These are phyloP conservation scores for Backusella westeae DNA, from an alignment of 192 early-diverging fungal genomes.

Conservation along the genomic window DNA sequence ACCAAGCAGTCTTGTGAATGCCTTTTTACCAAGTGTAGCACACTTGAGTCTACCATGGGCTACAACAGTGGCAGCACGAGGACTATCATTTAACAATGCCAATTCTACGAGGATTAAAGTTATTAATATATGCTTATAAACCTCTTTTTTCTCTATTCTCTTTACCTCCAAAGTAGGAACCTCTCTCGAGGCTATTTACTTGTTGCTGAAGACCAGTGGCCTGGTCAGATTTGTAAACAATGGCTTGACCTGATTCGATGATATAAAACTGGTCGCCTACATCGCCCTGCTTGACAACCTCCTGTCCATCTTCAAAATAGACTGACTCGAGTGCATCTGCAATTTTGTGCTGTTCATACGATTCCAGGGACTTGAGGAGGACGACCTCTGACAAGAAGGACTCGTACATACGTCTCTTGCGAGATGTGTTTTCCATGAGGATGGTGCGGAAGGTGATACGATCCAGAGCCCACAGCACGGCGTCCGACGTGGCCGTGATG, in stretches of 20 bases:
- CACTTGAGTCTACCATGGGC: constrained; percentile 91
- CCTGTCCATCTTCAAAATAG: constrained; percentile 80
- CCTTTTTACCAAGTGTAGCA: constrained; percentile 92
- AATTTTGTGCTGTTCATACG: constrained; percentile 98
- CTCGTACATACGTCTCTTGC: constrained; percentile 97
- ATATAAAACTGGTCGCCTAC: constrained; percentile 94
- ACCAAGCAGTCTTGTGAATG: constrained; percentile 94
- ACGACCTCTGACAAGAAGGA: constrained; percentile 91
- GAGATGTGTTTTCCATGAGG: constrained; percentile 96
- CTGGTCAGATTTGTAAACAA: constrained; percentile 76
- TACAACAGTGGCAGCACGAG: constrained; percentile 87
- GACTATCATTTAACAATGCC: constrained; percentile 90
- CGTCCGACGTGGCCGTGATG: constrained; percentile 77
- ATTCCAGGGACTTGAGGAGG: constrained; percentile 83
- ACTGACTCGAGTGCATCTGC: constrained; percentile 95
- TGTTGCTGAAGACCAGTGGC: constrained; percentile 79
- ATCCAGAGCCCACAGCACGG: constrained; percentile 95
- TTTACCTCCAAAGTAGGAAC: constrained; percentile 95
- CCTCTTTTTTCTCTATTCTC: neutral
- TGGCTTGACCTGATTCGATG: constrained; percentile 90
- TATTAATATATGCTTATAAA: neutral
- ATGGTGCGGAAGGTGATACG: constrained; percentile 96
- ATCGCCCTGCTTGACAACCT: constrained; percentile 91
- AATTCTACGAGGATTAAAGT: constrained; percentile 61
- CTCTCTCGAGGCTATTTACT: constrained; percentile 73